A percentile compares a stretch with the other conserved stretches of the same genome.
Conservation (phyloP, 768 basidiomycete species). For the Lactifluus pinguis region DNA sequence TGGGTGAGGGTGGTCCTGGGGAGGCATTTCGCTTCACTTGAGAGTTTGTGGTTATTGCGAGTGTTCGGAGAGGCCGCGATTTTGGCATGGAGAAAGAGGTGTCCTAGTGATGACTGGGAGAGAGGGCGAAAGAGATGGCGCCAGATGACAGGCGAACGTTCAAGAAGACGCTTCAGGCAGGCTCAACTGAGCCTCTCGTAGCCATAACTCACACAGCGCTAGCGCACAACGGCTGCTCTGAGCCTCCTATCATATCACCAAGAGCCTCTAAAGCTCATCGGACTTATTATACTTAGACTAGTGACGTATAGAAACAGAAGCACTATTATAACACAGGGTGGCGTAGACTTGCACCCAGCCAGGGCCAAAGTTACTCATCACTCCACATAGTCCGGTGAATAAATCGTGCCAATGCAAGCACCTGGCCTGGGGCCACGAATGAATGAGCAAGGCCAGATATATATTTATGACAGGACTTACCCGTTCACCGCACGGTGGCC, state of each 20-base stretch:
- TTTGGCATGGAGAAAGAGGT: slow-evolving; percentile 34
- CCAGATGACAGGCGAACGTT: background rate
- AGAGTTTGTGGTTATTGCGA: slow-evolving; percentile 31
- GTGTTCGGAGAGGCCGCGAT: slow-evolving; percentile 48
- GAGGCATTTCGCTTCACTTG: slow-evolving; percentile 34
- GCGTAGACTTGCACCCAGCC: background rate
- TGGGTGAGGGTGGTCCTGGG: slow-evolving; percentile 67
- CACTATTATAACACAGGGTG: background rate
- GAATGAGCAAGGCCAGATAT: background rate
- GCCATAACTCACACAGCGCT: background rate
- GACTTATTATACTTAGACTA: background rate
- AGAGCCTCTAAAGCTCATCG: background rate
- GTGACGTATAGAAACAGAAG: background rate
- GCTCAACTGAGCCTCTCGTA: background rate
- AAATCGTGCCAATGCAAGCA: background rate
- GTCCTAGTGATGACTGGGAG: background rate
- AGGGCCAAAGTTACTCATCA: background rate
- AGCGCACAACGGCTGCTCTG: background rate
- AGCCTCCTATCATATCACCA: background rate
- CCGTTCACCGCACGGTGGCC: slow-evolving; percentile 33
- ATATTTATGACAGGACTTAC: background rate
- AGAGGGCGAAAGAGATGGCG: background rate
- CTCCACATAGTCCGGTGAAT: background rate
- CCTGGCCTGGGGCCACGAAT: background rate
- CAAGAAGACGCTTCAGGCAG: background rate